Evolutionary conservation across 176 grass and related monocot species (phyloP), one percentile per base, ranked within the genome.

Genomic region (Saccharum spontaneum): DNA sequence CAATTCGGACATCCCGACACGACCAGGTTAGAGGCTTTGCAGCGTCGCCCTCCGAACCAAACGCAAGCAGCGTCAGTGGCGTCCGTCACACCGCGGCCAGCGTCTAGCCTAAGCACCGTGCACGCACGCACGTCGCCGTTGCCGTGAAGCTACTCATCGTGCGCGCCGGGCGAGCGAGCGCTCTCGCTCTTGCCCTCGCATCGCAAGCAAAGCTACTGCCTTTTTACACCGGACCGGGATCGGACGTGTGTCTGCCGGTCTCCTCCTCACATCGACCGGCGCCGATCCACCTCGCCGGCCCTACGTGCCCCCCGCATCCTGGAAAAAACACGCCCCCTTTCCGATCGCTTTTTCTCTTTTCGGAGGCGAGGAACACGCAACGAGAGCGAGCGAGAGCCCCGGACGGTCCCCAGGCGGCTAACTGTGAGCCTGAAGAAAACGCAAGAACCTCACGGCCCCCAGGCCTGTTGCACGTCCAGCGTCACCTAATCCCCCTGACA

Each of bases 101-200:
- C 28, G 28, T 28, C 80, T 38, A 1, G 8, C 74, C 46, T 38
- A 81, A 24, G 34, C 22, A 52, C 66, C 49, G 18, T 7, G n/a
- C 62, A 31, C 39, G 70, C 39, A 54, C 28, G 60, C 16, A 77
- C 82, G 73, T 77, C 73, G 73, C 46, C 63, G 83, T 77, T 59
- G 73, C 83, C 73, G 46, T 23, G 83, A 85, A 85, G 50, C 50
- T 54, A 54, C 50, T 54, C 50, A 54, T 54, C 50, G 50, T 54
- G 50, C 17, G 50, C 49, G 49, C 16, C 49, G 49, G 49, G 49
- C 15, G 82, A 24, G 26, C 17, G 0, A 36, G 43, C 23, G 11
- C 10, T 10, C 69, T 39, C 7, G 33, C 18, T 2, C 67, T 69
- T 22, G 38, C 37, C 0, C 34, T 22, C 7, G 34, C 66, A 37